A percentile compares a stretch with the other conserved stretches of the same genome.
Conservation (phyloP, 1,139 yeast species). For the Candida buenavistaensis region DNA sequence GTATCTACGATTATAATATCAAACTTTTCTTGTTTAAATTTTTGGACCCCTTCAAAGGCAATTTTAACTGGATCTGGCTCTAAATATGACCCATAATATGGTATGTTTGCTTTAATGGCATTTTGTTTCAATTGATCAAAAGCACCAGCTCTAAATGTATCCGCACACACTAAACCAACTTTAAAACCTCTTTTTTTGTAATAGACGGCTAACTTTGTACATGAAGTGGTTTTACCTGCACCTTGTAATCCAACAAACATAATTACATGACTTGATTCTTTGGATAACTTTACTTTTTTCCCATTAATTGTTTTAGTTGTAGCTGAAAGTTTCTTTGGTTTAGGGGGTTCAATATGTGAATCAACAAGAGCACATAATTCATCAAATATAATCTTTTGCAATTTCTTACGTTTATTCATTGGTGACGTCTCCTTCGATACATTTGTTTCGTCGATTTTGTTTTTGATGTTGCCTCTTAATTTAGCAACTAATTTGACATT, state of each 20-base stretch:
- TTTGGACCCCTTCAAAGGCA: slow-evolving; percentile 87
- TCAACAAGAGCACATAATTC: slow-evolving; percentile 88
- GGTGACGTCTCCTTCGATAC: slow-evolving; percentile 50
- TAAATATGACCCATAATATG: slow-evolving; percentile 91
- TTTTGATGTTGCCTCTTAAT: slow-evolving; percentile 71
- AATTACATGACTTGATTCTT: slow-evolving; percentile 53
- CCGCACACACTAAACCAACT: slow-evolving; percentile 97
- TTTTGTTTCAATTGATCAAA: slow-evolving; percentile 97
- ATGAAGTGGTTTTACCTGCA: slow-evolving; percentile 97
- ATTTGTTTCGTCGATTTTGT: slow-evolving; percentile 46
- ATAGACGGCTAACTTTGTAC: slow-evolving; percentile 94
- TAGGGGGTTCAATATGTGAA: slow-evolving; percentile 63
- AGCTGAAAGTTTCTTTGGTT: slow-evolving; percentile 67
- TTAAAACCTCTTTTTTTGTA: slow-evolving; percentile 92
- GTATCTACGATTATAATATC: slow-evolving; percentile 96
- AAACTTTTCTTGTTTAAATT: slow-evolving; percentile 87
- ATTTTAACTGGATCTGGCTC: slow-evolving; percentile 96
- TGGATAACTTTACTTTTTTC: slow-evolving; percentile 29
- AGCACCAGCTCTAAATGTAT: slow-evolving; percentile 99
- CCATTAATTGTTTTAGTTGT: slow-evolving; percentile 28
- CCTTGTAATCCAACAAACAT: slow-evolving; percentile 99
- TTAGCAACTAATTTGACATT: slow-evolving; percentile 80
- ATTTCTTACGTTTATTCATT: slow-evolving; percentile 69
- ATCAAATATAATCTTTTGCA: slow-evolving; percentile 92
- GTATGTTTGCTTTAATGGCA: slow-evolving; percentile 92